Percentiles rank a stretch among this genome's conserved stretches.
phyloP scores from a whole-genome alignment of 805 yeast species.

The Isabelozyma rhagii region DNA sequence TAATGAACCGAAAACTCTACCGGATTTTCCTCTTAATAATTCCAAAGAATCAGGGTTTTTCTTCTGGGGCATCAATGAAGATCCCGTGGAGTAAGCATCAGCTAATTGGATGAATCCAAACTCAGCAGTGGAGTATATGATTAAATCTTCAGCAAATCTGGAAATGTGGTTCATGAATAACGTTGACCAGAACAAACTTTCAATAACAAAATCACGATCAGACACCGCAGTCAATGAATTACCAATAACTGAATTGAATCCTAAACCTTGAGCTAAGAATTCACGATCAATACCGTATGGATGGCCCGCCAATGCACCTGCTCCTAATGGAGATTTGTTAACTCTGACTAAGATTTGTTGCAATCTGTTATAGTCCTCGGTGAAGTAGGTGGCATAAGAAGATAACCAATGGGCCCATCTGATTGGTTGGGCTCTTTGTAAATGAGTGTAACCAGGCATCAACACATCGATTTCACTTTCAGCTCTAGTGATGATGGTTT shows the following conservation, averaged over 20 bases:
- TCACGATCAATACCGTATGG: slow-evolving; percentile 99
- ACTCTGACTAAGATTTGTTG: slow-evolving; percentile 76
- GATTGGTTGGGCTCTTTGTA: slow-evolving; percentile 99
- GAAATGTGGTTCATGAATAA: slow-evolving; percentile 95
- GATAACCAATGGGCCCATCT: slow-evolving; percentile 98
- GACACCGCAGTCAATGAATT: slow-evolving; percentile 96
- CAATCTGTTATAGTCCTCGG: slow-evolving; percentile 85
- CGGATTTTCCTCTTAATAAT: slow-evolving; percentile 92
- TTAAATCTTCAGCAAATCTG: slow-evolving; percentile 89
- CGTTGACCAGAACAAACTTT: slow-evolving; percentile 92
- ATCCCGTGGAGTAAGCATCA: slow-evolving; percentile 98
- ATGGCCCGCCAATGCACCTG: slow-evolving; percentile 98
- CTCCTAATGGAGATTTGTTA: slow-evolving; percentile 88
- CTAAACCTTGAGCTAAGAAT: slow-evolving; percentile 73
- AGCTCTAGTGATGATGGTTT: slow-evolving; percentile 70
- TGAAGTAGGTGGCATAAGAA: slow-evolving; percentile 90
- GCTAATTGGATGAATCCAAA: slow-evolving; percentile 91
- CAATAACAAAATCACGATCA: slow-evolving; percentile 96
- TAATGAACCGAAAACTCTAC: slow-evolving; percentile 92
- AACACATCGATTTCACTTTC: slow-evolving; percentile 81
- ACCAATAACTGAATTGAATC: slow-evolving; percentile 84
- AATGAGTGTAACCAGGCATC: slow-evolving; percentile 99
- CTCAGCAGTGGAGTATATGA: slow-evolving; percentile 95
- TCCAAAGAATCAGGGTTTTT: slow-evolving; percentile 97
- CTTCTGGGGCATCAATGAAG: slow-evolving; percentile 98